Percentiles rank a stretch among this genome's conserved stretches.
phyloP scores from a whole-genome alignment of 202 grass and related monocot genomes.

The Panicum hallii region DNA sequence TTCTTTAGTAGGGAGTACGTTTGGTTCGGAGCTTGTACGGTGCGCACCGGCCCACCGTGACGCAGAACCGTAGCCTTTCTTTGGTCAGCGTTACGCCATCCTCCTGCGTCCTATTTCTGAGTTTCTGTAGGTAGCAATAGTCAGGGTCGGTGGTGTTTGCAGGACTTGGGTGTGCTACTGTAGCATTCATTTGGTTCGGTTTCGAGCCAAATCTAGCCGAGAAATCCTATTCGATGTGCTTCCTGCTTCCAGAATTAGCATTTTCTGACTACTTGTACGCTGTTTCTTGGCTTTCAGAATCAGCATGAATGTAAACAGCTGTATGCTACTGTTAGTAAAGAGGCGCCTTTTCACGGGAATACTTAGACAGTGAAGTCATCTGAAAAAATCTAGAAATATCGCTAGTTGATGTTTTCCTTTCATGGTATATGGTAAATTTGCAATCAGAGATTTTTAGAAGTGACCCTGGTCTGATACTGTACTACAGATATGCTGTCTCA shows the following conservation, averaged over 20 bases:
- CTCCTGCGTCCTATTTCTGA: constrained; percentile 9
- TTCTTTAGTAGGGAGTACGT: background rate
- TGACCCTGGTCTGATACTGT: constrained; percentile 1
- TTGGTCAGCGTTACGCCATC: constrained; percentile 43
- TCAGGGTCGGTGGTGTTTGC: background rate
- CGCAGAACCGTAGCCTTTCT: constrained; percentile 21
- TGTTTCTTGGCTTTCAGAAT: constrained; percentile 7
- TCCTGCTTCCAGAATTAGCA: background rate
- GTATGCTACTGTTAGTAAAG: constrained; percentile 4
- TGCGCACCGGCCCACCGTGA: constrained; percentile 22
- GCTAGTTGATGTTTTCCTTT: background rate
- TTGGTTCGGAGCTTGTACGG: background rate
- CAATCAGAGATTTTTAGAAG: background rate
- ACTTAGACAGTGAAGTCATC: background rate
- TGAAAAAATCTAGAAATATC: background rate
- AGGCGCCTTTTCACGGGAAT: background rate
- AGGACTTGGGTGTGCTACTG: background rate
- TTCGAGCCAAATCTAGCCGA: constrained; percentile 3
- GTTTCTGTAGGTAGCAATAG: constrained; percentile 4
- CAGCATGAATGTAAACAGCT: background rate
- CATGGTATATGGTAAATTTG: background rate
- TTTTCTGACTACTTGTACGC: background rate
- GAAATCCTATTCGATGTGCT: background rate
- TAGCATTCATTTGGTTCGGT: background rate
- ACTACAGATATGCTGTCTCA: background rate